A percentile compares a stretch with the other conserved stretches of the same genome.
phyloP scores from a whole-genome alignment of 202 grass and related monocot species.

The Carex sylvatica region DNA sequence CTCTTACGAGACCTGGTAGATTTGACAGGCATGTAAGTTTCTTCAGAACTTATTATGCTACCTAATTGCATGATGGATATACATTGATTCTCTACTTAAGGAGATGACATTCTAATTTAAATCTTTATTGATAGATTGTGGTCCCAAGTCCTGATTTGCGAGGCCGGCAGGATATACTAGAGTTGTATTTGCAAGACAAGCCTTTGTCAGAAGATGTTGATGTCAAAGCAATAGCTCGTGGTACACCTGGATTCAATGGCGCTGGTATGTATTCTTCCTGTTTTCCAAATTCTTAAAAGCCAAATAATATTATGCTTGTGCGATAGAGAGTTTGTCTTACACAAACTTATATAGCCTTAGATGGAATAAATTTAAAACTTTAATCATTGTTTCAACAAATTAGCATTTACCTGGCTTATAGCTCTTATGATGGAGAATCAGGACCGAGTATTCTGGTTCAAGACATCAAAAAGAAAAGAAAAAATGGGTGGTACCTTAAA shows the following conservation, averaged over 20 bases:
- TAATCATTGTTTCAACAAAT: not conserved
- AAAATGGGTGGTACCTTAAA: constrained; percentile 15
- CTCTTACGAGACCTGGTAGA: constrained; percentile 98
- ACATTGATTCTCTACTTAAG: constrained; percentile 10
- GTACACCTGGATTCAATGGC: constrained; percentile 97
- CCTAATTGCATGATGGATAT: constrained; percentile 12
- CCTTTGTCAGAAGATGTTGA: constrained; percentile 79
- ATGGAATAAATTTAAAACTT: not conserved
- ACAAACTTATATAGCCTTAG: not conserved
- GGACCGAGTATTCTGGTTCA: not conserved
- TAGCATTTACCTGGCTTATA: not conserved
- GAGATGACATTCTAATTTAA: not conserved
- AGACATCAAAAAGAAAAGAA: constrained; percentile 20
- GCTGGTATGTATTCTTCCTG: constrained; percentile 54
- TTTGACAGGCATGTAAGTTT: constrained; percentile 99
- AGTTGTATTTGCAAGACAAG: constrained; percentile 97
- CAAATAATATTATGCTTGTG: not conserved
- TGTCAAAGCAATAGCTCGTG: constrained; percentile 79
- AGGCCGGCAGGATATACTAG: constrained; percentile 92
- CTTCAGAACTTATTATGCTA: constrained; percentile 21
- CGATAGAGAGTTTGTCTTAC: not conserved
- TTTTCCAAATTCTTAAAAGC: constrained; percentile 5
- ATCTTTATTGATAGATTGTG: constrained; percentile 68
- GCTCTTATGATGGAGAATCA: not conserved
- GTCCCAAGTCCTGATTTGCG: constrained; percentile 87